Evolutionary conservation across 2,329 filamentous ascomycete species (phyloP), one percentile per base, ranked within the genome.

Genomic region (Aspergillus transmontanensis): DNA sequence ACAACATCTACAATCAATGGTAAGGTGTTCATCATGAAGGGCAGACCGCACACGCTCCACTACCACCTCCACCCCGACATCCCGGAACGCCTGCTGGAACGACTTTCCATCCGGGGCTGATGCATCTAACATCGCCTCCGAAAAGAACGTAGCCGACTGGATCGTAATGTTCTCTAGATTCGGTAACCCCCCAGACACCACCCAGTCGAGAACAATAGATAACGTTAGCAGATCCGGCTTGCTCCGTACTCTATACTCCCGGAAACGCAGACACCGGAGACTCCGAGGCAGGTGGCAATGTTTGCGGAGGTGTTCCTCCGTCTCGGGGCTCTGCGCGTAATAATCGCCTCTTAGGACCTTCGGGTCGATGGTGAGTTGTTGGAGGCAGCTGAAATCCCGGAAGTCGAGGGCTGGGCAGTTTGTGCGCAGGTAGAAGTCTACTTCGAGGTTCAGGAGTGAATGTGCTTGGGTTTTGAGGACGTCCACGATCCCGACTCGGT

Each of bases 331-430:
- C 10, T 45, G 32, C 4, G 16, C 12, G 11, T 5, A 34, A 7
- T 6, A n/a, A 12, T 45, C 28, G 1, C 55, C 55, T 28, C 60
- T 51, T 7, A 62, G 21, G 45, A 32, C 60, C 5, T 16, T 14
- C 14, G 60, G 32, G n/a, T 62, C 46, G 16, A 62, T 43, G 9
- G 56, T 59, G 19, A 62, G 60, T n/a, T 62, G 39, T 28, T 58
- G 36, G 21, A 59, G 56, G 19, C 30, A 7, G 3, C 14, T n/a
- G 28, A 62, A 46, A 9, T n/a, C 23, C 6, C 26, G 48, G 16
- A 62, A 55, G 26, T 62, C 50, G 23, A 62, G 26, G 16, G 60
- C 21, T 6, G 56, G 60, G 7, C 51, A 30, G 2, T 55, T 14
- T 0, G 21, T 11, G 9, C 3, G 11, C 4, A 41, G 30, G 34